phyloP scores from a whole-genome alignment of 1,284 basidiomycete species.

The Blastosporella zonata region DNA sequence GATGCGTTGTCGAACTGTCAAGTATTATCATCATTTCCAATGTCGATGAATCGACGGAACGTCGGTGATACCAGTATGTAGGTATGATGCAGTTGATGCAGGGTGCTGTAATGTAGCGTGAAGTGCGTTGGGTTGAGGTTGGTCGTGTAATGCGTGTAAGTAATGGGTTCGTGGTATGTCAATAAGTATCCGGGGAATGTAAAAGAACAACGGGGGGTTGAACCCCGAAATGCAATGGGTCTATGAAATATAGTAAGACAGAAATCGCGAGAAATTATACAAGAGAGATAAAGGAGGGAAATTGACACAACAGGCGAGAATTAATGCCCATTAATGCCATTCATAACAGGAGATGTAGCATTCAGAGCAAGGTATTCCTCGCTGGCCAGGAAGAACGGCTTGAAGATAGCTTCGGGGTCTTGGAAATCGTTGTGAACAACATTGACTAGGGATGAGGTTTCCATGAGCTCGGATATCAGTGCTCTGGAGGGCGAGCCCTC shows the following conservation, averaged over 20 bases:
- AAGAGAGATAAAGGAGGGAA: slow-evolving; percentile 12
- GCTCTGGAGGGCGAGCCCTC: slow-evolving; percentile 71
- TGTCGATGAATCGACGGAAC: slow-evolving; percentile 19
- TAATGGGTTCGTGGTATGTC: slow-evolving; percentile 20
- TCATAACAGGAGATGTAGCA: slow-evolving; percentile 25
- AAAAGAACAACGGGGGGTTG: slow-evolving; percentile 65
- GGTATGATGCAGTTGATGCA: slow-evolving; percentile 26
- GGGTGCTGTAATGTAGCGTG: slow-evolving; percentile 21
- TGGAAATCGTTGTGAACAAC: slow-evolving; percentile 98
- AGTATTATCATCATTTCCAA: not conserved
- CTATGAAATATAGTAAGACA: slow-evolving; percentile 22
- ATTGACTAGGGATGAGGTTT: slow-evolving; percentile 88
- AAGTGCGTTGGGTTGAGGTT: slow-evolving; percentile 17
- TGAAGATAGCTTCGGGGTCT: slow-evolving; percentile 80
- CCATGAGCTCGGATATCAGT: slow-evolving; percentile 78
- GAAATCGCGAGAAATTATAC: slow-evolving; percentile 8
- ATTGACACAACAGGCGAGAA: slow-evolving; percentile 5
- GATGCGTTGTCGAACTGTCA: no score
- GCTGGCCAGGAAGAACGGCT: slow-evolving; percentile 78
- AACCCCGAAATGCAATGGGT: slow-evolving; percentile 47
- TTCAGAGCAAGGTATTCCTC: slow-evolving; percentile 51
- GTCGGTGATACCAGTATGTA: slow-evolving; percentile 2
- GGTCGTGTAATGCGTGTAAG: slow-evolving; percentile 24
- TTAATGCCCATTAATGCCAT: slow-evolving; percentile 28
- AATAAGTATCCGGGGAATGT: slow-evolving; percentile 28